Evolutionary conservation across 1,284 basidiomycete species (phyloP).

Genomic region (Cryptococcus sp.): DNA sequence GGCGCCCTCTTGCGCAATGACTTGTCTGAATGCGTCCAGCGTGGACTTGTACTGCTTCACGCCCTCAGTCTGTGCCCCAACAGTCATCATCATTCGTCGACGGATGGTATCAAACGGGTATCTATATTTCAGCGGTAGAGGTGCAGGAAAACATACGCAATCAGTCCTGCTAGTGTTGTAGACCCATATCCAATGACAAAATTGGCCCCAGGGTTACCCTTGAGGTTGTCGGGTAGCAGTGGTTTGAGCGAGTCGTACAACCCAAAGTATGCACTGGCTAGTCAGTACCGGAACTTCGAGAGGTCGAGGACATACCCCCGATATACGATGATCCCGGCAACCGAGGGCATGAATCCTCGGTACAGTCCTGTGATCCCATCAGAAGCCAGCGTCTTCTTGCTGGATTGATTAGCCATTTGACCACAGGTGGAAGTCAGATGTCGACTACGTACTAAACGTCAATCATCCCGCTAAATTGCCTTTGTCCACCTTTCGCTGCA

Average conservation of each 20-base stretch:
- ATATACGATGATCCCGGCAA: constrained; percentile 93
- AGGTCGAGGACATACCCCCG: constrained; percentile 66
- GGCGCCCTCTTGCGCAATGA: constrained; percentile 83
- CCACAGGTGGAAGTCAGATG: neutral
- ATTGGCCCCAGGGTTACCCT: constrained; percentile 86
- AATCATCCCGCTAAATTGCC: constrained; percentile 90
- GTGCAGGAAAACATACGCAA: constrained; percentile 28
- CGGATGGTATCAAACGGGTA: constrained; percentile 94
- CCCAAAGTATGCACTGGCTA: constrained; percentile 60
- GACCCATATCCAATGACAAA: constrained; percentile 92
- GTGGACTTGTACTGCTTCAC: constrained; percentile 73
- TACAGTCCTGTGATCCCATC: constrained; percentile 88
- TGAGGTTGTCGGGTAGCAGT: constrained; percentile 64
- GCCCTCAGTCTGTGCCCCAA: constrained; percentile 57
- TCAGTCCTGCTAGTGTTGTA: constrained; percentile 90
- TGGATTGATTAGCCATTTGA: neutral
- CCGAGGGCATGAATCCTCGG: constrained; percentile 91
- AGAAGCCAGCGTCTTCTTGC: constrained; percentile 78
- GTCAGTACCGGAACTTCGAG: neutral
- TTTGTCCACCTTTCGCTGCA: constrained; percentile 75
- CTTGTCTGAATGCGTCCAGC: constrained; percentile 53
- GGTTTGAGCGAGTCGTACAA: constrained; percentile 84
- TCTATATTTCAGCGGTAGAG: constrained; percentile 48
- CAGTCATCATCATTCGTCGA: constrained; percentile 97
- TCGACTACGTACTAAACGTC: constrained; percentile 62